Base-by-base conservation (phyloP, 2,329 filamentous ascomycete species). In the Verticillium dahliae region DNA sequence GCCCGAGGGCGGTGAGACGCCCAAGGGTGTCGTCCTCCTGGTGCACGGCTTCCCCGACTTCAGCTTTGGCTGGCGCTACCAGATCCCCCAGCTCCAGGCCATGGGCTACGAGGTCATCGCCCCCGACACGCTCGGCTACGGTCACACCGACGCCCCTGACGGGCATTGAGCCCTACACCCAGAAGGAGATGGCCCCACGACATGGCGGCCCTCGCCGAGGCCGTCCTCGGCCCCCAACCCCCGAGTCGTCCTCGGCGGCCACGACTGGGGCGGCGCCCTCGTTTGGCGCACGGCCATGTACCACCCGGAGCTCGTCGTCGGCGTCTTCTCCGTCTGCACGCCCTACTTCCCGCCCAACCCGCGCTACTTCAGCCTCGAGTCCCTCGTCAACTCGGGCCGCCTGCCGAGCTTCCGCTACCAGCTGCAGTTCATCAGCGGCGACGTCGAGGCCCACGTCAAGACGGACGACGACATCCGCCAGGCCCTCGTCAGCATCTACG, bases 251-350 rank as follows among this genome's bases (percentile, higher is more conserved):
- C 82, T 97, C 14, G 92, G 92, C 57, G 94, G 92, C 7, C 94
- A 97, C 76, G 94, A 98, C 76, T 97, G 94, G 91, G 94, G 94
- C 73, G 92, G 91, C 68, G 81, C 82, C 2, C 80, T 93, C 34
- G 88, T 89, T 60, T 96, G 91, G 81, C 86, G 92, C 60, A 77
- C 90, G 62, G 86, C 88, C 14, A 82, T 90, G 65, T 91, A 87
- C 82, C 81, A 92, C 69, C 91, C 91, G 0, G 76, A 87, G 50
- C 79, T 96, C 13, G 79, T 97, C 65, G 83, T 82, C 45, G 88
- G 87, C 68, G 80, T 97, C 63, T 94, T 97, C 78, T 85, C 85
- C 67, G 79, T 97, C 63, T 95, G 91, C 76, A 93, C 91, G 34
- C 90, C 93, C 0, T 96, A 88, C 73, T 69, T 70, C 3, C 39